Evolutionary conservation across 495 filamentous ascomycete species (phyloP).

Genomic region (Extremus antarcticus): DNA sequence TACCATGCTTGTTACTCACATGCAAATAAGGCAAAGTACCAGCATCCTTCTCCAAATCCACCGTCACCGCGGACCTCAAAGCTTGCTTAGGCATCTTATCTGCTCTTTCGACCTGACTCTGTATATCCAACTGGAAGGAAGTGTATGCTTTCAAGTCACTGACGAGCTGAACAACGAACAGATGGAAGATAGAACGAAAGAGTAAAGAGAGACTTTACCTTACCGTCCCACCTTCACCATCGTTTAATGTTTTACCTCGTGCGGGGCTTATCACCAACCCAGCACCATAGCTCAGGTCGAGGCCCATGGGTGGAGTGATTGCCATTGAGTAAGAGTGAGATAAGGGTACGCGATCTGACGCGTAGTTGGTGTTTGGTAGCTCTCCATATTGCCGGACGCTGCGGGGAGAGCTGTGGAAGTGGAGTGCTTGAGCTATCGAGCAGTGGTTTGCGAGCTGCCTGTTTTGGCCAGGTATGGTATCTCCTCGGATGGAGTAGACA

Average conservation of each 20-base stretch:
- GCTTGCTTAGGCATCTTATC: slow-evolving; percentile 30
- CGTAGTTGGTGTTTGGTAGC: slow-evolving; percentile 1
- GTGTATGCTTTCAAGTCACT: too few relatives aligned
- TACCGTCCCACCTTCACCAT: too few relatives aligned
- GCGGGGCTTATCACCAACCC: not conserved
- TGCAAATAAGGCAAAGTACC: slow-evolving; percentile 64
- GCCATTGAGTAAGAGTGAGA: slow-evolving; percentile 5
- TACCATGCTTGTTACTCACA: slow-evolving; percentile 37
- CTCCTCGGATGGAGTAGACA: too few relatives aligned
- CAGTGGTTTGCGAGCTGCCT: not conserved
- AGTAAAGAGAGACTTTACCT: not conserved
- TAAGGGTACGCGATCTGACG: not conserved
- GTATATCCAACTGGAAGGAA: too few relatives aligned
- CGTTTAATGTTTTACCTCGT: not conserved
- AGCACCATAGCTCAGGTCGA: too few relatives aligned
- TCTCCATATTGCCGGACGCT: not conserved
- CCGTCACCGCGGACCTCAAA: slow-evolving; percentile 65
- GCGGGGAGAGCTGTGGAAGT: not conserved
- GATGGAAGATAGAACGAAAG: not conserved
- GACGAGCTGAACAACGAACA: too few relatives aligned
- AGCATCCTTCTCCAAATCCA: slow-evolving; percentile 69
- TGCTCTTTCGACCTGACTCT: too few relatives aligned
- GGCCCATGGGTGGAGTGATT: not conserved
- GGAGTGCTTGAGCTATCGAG: too few relatives aligned
- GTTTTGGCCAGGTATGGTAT: too few relatives aligned